Evolutionary conservation across 2,329 filamentous ascomycete genomes (phyloP).

Genomic region (Ramularia collo-cygni): DNA sequence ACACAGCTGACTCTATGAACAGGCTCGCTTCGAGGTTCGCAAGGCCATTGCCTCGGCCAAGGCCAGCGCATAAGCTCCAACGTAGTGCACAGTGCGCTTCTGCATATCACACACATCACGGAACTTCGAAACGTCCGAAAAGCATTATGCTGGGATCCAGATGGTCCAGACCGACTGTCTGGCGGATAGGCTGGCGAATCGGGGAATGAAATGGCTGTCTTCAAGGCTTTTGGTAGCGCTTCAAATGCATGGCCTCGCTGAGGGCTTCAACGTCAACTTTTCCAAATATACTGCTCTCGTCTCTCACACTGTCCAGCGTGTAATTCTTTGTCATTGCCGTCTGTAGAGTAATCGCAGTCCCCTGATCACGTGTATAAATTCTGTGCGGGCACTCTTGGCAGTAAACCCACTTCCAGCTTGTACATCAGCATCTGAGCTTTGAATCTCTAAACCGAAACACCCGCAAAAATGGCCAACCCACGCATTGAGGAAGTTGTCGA

Average conservation of each 20-base stretch:
- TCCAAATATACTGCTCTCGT: no score
- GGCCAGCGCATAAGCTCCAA: constrained; percentile 48
- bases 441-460: constrained; percentile 20
- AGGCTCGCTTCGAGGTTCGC: constrained; percentile 89
- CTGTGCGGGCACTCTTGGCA: no score
- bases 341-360: no score
- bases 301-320: no score
- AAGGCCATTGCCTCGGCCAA: constrained; percentile 94
- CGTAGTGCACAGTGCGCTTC: constrained; percentile 5
- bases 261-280: constrained; percentile 7
- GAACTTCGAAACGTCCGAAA: constrained; percentile 10
- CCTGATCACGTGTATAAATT: no score
- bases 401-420: background rate
- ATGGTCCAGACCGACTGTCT: constrained; percentile 9
- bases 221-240: constrained; percentile 22
- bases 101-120: constrained; percentile 14
- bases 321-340: no score
- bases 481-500: constrained; percentile 96
- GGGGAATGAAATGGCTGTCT: constrained; percentile 19
- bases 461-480: constrained; percentile 82
- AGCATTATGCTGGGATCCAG: constrained; percentile 9
- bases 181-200: constrained; percentile 17
- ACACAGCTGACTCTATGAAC: constrained; percentile 7
- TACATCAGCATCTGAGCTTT: constrained; percentile 1
- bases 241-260: constrained; percentile 17